Evolutionary conservation across 495 filamentous ascomycete genomes (phyloP).

Genomic region (Penicillium argentinense): DNA sequence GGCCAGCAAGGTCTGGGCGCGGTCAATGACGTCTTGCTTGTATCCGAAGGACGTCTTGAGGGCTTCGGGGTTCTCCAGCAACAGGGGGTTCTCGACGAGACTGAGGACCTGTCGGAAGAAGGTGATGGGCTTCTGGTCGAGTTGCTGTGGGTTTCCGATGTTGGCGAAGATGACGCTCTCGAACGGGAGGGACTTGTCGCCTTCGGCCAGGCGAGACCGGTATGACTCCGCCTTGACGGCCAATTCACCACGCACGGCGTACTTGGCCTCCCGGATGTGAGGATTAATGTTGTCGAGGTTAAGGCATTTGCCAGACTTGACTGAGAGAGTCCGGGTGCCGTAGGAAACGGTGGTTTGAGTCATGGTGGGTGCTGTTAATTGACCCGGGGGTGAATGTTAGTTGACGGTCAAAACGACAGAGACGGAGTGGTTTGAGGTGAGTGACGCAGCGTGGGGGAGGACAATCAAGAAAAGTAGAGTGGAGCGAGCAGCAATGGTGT

Average conservation of each 20-base stretch:
- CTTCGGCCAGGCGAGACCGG: constrained; percentile 63
- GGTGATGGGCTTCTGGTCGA: constrained; percentile 97
- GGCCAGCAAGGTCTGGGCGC: constrained; percentile 74
- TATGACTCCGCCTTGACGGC: constrained; percentile 89
- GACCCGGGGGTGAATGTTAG: constrained; percentile 20
- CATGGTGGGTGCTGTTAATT: constrained; percentile 26
- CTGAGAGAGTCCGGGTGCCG: constrained; percentile 56
- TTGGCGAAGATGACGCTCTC: constrained; percentile 91
- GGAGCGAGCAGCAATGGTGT: constrained; percentile 4
- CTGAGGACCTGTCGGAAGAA: constrained; percentile 98
- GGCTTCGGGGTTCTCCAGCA: constrained; percentile 75
- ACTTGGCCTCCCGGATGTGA: constrained; percentile 79
- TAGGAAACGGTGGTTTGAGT: constrained; percentile 33
- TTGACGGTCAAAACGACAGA: constrained; percentile 15
- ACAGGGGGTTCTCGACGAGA: constrained; percentile 82
- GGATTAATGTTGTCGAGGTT: constrained; percentile 90
- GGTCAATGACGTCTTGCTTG: constrained; percentile 81
- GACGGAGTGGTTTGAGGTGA: background rate
- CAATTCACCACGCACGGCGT: constrained; percentile 94
- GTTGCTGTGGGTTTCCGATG: constrained; percentile 97
- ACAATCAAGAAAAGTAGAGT: constrained; percentile 4
- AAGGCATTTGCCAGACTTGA: constrained; percentile 57
- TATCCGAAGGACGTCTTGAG: constrained; percentile 70
- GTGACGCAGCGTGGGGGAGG: background rate
- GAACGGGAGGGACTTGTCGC: constrained; percentile 73